Conservation (phyloP, 345 rosid species). For the Hypericum androsaemum region DNA sequence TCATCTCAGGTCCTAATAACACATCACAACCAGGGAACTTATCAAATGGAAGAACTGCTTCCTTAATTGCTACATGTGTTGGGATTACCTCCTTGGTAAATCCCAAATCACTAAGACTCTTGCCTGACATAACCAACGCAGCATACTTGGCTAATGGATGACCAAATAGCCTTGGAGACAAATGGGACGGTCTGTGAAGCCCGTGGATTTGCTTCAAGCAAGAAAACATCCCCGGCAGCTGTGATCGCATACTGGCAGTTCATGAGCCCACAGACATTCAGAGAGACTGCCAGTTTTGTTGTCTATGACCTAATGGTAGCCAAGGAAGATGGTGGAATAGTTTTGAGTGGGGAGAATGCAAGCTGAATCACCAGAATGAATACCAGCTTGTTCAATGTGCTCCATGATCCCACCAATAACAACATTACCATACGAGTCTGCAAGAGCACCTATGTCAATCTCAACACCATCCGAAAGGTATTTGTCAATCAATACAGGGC, state of each 20-base stretch:
- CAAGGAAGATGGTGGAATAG: constrained; percentile 61
- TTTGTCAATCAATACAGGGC: constrained; percentile 81
- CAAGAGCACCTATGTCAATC: constrained; percentile 82
- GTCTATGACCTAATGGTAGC: constrained; percentile 78
- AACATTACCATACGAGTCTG: constrained; percentile 70
- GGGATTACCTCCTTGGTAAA: constrained; percentile 82
- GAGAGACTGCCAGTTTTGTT: constrained; percentile 55
- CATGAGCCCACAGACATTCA: constrained; percentile 92
- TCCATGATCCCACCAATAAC: constrained; percentile 98
- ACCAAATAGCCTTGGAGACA: constrained; percentile 95
- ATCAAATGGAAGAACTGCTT: constrained; percentile 93
- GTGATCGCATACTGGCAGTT: constrained; percentile 91
- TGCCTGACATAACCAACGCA: constrained; percentile 86
- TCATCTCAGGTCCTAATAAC: constrained; percentile 91
- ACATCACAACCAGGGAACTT: constrained; percentile 95
- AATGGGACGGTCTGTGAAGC: constrained; percentile 97
- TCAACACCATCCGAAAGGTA: constrained; percentile 86
- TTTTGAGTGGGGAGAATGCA: constrained; percentile 86
- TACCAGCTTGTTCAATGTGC: constrained; percentile 97
- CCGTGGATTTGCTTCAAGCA: constrained; percentile 96
- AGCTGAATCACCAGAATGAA: constrained; percentile 97
- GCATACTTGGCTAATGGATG: constrained; percentile 94
- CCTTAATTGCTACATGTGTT: constrained; percentile 74
- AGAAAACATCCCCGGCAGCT: constrained; percentile 64
- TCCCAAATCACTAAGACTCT: constrained; percentile 52